Conservation (phyloP, 192 early-diverging fungal species). For the Backusella tarrabulga region DNA sequence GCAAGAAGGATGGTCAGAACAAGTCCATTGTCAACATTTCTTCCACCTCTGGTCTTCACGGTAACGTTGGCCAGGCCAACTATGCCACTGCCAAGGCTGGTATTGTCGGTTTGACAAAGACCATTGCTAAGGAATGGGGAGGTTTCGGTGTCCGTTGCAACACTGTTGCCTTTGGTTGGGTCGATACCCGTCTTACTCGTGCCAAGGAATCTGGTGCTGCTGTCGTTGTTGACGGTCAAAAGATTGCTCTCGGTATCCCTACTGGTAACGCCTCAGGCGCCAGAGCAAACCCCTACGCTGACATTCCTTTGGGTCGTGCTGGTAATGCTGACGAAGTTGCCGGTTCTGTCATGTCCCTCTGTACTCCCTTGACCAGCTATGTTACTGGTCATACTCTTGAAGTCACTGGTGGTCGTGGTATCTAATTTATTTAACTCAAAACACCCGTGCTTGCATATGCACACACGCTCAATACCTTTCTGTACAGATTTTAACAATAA, state of each 20-base stretch:
- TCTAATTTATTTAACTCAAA: conserved; percentile 33
- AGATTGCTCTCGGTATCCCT: conserved; percentile 61
- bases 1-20: conserved; percentile 55
- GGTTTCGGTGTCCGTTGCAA: conserved; percentile 61
- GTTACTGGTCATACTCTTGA: conserved; percentile 59
- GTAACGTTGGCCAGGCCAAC: conserved; percentile 92
- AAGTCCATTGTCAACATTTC: conserved; percentile 58
- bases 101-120: conserved; percentile 88
- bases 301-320: conserved; percentile 56
- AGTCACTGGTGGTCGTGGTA: conserved; percentile 63
- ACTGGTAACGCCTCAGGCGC: conserved; percentile 40
- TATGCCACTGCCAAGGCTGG: conserved; percentile 94
- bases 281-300: conserved; percentile 37
- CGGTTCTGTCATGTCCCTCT: conserved; percentile 54
- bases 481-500: not conserved
- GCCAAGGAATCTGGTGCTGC: conserved; percentile 62
- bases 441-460: too few species aligned
- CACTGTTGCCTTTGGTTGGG: conserved; percentile 61
- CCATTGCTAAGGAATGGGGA: conserved; percentile 79
- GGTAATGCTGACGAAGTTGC: conserved; percentile 65
- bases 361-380: conserved; percentile 55
- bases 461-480: not conserved
- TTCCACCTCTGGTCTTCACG: conserved; percentile 81
- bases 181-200: conserved; percentile 66
- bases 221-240: conserved; percentile 57